Base-by-base conservation (phyloP, 768 basidiomycete genomes). In the Clathrus columnatus region DNA sequence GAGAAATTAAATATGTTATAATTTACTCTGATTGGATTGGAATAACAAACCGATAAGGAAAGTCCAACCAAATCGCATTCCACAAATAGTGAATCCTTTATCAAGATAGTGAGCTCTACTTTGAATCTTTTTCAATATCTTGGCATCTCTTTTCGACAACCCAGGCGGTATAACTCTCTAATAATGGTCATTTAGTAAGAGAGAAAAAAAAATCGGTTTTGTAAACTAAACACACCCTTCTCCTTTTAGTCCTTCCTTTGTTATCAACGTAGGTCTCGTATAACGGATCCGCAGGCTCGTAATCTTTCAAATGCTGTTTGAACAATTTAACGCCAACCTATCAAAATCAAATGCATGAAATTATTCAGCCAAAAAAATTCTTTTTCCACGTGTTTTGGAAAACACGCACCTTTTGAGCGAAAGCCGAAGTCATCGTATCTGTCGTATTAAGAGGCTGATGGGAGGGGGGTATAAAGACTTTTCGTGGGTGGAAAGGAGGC, bases 61-160 rank as follows among this genome's bases (percentile, higher is more conserved):
- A 0, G 89, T 81, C 85, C 85, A 93, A 0, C 93, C 93, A 57
- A 95, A 91, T 11, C 82, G 80, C 51, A 94, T 65, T 8, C 93
- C 91, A 58, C 83, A 86, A 1, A 95, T 27, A 43, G 65, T 74
- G 73, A 96, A 89, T 1, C 88, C 83, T 68, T 90, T 92, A 71
- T 96, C 93, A 53, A 96, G 83, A 65, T 84, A 81, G 62, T 87
- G 88, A 1, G 91, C 91, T 5, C 91, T 76, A 29, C 77, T 75
- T 63, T 87, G 81, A 28, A 96, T 82, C 18, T 83, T 79, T 60
- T 77, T 78, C 42, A 96, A 74, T 49, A 92, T 84, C 48, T 79
- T 79, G 32, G 78, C 78, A 61, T 96, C 94, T 21, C 86, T 79
- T 16, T 75, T 66, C 0, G 87, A 87, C 2, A 96, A 76, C 0